Evolutionary conservation across 2,329 filamentous ascomycete genomes (phyloP).

Genomic region (Diplocarpon rosae): DNA sequence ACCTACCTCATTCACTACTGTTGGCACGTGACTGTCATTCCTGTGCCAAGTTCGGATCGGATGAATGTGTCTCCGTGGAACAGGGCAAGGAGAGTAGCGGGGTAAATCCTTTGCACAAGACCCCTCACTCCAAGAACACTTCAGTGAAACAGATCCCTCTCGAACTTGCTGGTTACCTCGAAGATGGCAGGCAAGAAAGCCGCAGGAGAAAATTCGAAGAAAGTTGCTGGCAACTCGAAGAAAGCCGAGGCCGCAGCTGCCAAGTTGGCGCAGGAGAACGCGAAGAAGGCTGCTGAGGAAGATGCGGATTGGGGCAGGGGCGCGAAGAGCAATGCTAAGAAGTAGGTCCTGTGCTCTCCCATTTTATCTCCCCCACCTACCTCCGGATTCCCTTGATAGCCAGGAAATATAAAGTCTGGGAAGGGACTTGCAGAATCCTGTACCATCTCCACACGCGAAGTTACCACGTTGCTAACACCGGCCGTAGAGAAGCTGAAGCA

Average conservation of each 20-base stretch:
- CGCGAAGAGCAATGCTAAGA: slow-evolving; percentile 74
- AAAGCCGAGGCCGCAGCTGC: slow-evolving; percentile 80
- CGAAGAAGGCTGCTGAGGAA: slow-evolving; percentile 56
- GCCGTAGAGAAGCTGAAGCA: slow-evolving; percentile 64
- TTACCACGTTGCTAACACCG: not conserved
- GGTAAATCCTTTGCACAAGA: too few relatives aligned
- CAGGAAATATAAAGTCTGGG: too few relatives aligned
- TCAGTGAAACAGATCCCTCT: not conserved
- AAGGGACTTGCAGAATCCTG: slow-evolving; percentile 3
- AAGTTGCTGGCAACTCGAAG: slow-evolving; percentile 77
- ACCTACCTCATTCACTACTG: too few relatives aligned
- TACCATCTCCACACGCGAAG: slow-evolving; percentile 8
- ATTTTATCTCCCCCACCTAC: not conserved
- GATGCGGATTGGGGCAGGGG: slow-evolving; percentile 75
- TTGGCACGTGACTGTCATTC: too few relatives aligned
- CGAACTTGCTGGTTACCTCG: not conserved
- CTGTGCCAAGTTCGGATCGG: too few relatives aligned
- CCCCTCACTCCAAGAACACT: too few relatives aligned
- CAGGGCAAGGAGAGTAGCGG: too few relatives aligned
- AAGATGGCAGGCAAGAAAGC: slow-evolving; percentile 65
- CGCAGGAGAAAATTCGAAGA: slow-evolving; percentile 70
- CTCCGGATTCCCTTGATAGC: too few relatives aligned
- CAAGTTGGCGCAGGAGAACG: slow-evolving; percentile 63
- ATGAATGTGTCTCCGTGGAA: too few relatives aligned
- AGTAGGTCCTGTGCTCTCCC: slow-evolving; percentile 44